Evolutionary conservation across 2,329 filamentous ascomycete species (phyloP).

Genomic region (Cordyceps militaris): DNA sequence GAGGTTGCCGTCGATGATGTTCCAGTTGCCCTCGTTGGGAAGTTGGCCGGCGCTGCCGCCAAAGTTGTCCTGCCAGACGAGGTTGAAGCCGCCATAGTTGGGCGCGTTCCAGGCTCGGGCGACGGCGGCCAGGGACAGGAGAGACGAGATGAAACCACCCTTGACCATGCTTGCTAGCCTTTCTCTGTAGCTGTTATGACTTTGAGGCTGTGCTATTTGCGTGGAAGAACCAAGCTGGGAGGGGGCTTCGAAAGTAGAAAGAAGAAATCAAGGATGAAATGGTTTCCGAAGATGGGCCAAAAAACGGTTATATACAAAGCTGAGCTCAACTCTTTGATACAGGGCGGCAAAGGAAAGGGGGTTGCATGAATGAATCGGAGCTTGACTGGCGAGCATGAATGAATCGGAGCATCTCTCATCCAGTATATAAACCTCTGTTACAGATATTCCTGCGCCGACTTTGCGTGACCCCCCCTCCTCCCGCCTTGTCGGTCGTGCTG

Average conservation of each 20-base stretch:
- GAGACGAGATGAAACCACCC: slow-evolving; percentile 18
- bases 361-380: too few species aligned
- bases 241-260: background rate
- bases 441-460: background rate
- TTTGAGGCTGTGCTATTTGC: background rate
- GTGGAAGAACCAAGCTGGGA: background rate
- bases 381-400: background rate
- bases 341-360: background rate
- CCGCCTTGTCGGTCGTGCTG: background rate
- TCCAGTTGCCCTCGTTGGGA: slow-evolving; percentile 34
- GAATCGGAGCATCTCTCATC: background rate
- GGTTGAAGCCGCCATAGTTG: slow-evolving; percentile 30
- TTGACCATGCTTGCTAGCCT: slow-evolving; percentile 18
- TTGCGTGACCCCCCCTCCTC: slow-evolving; percentile 8
- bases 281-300: background rate
- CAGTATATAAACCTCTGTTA: slow-evolving; percentile 4
- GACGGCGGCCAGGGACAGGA: slow-evolving; percentile 25
- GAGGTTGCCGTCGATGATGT: slow-evolving; percentile 32
- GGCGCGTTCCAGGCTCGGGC: slow-evolving; percentile 33
- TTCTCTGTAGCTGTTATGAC: background rate
- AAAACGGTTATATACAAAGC: slow-evolving; percentile 1
- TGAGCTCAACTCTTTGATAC: background rate
- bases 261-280: background rate
- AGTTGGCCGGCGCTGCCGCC: slow-evolving; percentile 27
- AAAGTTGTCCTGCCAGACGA: slow-evolving; percentile 39